A percentile compares a stretch with the other conserved stretches of the same genome.
phyloP scores from a whole-genome alignment of 371 early-diverging fungal genomes.

The Synchytrium microbalum region DNA sequence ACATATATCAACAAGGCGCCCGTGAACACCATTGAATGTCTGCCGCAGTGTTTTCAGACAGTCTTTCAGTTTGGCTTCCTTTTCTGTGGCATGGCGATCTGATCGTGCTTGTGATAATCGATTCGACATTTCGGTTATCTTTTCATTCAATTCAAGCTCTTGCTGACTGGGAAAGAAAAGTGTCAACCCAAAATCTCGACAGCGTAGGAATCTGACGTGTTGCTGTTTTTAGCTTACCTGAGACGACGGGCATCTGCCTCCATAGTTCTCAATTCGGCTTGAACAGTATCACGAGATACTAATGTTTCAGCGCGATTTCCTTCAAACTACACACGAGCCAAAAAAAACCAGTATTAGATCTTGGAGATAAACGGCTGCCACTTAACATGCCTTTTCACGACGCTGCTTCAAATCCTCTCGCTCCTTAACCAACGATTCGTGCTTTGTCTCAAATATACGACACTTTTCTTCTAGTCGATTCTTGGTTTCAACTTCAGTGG shows the following conservation, averaged over 20 bases:
- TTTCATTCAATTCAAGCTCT: conserved; percentile 75
- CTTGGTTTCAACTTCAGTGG: conserved; percentile 50
- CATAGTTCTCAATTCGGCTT: conserved; percentile 36
- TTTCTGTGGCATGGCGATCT: conserved; percentile 73
- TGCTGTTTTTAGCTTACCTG: not conserved
- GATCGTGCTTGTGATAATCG: conserved; percentile 72
- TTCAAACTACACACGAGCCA: not conserved
- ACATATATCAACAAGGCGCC: conserved; percentile 85
- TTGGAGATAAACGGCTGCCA: not conserved
- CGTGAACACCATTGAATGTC: conserved; percentile 79
- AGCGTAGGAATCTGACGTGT: too few species aligned
- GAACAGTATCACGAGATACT: conserved; percentile 21
- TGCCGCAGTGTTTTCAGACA: conserved; percentile 72
- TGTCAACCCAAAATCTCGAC: too few species aligned
- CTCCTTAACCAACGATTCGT: conserved; percentile 36
- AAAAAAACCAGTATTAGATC: not conserved
- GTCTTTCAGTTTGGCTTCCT: conserved; percentile 65
- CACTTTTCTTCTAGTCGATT: conserved; percentile 53
- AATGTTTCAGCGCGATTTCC: not conserved
- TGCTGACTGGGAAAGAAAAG: conserved; percentile 28
- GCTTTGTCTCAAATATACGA: conserved; percentile 39
- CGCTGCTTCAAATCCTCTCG: conserved; percentile 24
- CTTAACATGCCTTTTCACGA: conserved; percentile 18
- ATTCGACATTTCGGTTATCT: conserved; percentile 61
- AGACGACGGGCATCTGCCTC: conserved; percentile 15